Conservation (phyloP, 768 basidiomycete genomes). For the Lactifluus subvellereus region DNA sequence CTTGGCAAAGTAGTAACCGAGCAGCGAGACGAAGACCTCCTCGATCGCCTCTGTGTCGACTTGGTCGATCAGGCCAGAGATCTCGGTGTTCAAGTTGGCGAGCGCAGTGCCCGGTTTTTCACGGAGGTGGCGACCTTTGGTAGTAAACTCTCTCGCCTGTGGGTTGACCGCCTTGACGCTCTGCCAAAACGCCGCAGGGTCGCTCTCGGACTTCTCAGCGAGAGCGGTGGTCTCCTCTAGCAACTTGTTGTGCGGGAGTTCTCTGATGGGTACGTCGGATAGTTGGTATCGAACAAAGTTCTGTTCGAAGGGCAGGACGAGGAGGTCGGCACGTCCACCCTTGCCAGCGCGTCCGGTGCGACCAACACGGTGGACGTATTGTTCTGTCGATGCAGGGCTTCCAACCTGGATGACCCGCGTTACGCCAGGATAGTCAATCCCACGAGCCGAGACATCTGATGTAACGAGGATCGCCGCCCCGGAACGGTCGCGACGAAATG, state of each 20-base stretch:
- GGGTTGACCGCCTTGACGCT: not conserved
- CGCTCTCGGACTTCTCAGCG: slow-evolving; percentile 43
- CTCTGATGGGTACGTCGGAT: slow-evolving; percentile 61
- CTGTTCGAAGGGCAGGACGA: slow-evolving; percentile 75
- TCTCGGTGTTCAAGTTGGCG: slow-evolving; percentile 23
- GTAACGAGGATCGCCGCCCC: slow-evolving; percentile 66
- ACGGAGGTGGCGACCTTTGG: not conserved
- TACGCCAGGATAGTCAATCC: slow-evolving; percentile 84
- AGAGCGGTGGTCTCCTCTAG: slow-evolving; percentile 41
- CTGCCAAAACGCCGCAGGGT: slow-evolving; percentile 36
- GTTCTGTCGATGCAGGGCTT: slow-evolving; percentile 57
- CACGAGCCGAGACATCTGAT: slow-evolving; percentile 85
- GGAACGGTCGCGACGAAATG: slow-evolving; percentile 50
- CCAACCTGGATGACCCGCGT: slow-evolving; percentile 91
- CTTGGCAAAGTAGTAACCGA: slow-evolving; percentile 20
- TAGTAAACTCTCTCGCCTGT: not conserved
- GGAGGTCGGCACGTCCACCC: slow-evolving; percentile 67
- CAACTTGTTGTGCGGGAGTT: slow-evolving; percentile 46
- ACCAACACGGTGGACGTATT: slow-evolving; percentile 83
- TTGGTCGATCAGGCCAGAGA: slow-evolving; percentile 12
- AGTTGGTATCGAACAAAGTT: slow-evolving; percentile 61
- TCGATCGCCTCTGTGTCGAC: slow-evolving; percentile 14
- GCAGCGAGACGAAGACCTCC: slow-evolving; percentile 22
- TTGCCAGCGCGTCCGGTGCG: slow-evolving; percentile 69
- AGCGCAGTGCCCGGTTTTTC: slow-evolving; percentile 3